phyloP scores from a whole-genome alignment of 2,329 filamentous ascomycete species.

The Boeremia exigua region DNA sequence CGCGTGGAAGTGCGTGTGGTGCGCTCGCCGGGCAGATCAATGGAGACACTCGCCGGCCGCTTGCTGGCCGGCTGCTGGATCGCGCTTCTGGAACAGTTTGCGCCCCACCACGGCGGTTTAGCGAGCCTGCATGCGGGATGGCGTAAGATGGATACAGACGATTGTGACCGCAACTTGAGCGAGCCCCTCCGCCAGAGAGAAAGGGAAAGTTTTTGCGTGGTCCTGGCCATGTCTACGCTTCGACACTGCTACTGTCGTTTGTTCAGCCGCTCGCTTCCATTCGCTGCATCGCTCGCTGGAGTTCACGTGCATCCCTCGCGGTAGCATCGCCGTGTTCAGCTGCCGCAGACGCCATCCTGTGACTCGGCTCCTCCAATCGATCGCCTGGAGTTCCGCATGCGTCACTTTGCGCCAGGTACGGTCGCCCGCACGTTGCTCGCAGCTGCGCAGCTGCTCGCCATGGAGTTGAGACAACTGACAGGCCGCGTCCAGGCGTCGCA shows the following conservation, averaged over 20 bases:
- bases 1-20: neutral
- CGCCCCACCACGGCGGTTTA: slow-evolving; percentile 2
- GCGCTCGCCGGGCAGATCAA: neutral
- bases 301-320: neutral
- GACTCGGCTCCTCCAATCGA: slow-evolving; percentile 28
- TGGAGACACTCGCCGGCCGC: neutral
- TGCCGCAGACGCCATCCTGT: slow-evolving; percentile 15
- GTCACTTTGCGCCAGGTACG: slow-evolving; percentile 38
- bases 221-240: neutral
- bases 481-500: slow-evolving; percentile 22
- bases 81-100: slow-evolving; percentile 6
- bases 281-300: neutral
- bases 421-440: slow-evolving; percentile 16
- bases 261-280: neutral
- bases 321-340: slow-evolving; percentile 1
- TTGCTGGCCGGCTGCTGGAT: neutral
- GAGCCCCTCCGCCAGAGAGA: slow-evolving; percentile 14
- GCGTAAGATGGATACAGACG: slow-evolving; percentile 1
- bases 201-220: slow-evolving; percentile 9
- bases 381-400: slow-evolving; percentile 36
- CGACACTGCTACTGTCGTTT: neutral
- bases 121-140: slow-evolving; percentile 16
- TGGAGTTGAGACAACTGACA: slow-evolving; percentile 36
- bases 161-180: slow-evolving; percentile 12
- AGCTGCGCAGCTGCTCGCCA: slow-evolving; percentile 52